Evolutionary conservation across 2,329 filamentous ascomycete species (phyloP).

Genomic region (Akanthomyces lecanii): DNA sequence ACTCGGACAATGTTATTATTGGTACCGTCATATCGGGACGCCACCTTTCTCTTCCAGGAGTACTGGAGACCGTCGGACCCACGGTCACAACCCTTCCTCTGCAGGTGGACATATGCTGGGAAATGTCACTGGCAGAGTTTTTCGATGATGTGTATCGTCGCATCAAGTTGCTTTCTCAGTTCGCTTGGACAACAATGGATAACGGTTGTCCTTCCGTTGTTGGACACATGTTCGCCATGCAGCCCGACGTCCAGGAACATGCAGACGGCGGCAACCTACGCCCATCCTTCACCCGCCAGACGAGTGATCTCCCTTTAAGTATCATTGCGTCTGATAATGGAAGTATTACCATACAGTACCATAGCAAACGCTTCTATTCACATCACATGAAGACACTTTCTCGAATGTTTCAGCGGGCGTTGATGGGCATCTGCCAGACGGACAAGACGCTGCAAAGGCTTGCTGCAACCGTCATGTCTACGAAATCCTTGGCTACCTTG

Average conservation of each 20-base stretch:
- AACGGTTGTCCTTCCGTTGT: slow-evolving; percentile 16
- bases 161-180: slow-evolving; percentile 9
- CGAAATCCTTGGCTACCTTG: neutral
- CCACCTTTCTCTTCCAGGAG: slow-evolving; percentile 28
- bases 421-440: neutral
- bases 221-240: slow-evolving; percentile 1
- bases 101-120: slow-evolving; percentile 18
- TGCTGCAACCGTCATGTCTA: neutral
- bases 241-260: slow-evolving; percentile 1
- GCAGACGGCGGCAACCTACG: neutral
- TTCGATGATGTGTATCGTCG: slow-evolving; percentile 16
- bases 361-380: neutral
- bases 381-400: neutral
- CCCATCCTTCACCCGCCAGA: neutral
- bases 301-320: neutral
- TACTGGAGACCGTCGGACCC: slow-evolving; percentile 30
- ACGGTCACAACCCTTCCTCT: slow-evolving; percentile 31
- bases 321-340: neutral
- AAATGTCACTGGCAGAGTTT: slow-evolving; percentile 18
- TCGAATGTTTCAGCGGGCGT: neutral
- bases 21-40: slow-evolving; percentile 34
- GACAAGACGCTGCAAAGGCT: neutral
- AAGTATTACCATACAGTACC: neutral
- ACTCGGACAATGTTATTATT: slow-evolving; percentile 30
- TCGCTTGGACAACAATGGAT: slow-evolving; percentile 20